Evolutionary conservation across 2,329 filamentous ascomycete species (phyloP), one percentile per base, ranked within the genome.

Genomic region (Stemphylium vesicarium): DNA sequence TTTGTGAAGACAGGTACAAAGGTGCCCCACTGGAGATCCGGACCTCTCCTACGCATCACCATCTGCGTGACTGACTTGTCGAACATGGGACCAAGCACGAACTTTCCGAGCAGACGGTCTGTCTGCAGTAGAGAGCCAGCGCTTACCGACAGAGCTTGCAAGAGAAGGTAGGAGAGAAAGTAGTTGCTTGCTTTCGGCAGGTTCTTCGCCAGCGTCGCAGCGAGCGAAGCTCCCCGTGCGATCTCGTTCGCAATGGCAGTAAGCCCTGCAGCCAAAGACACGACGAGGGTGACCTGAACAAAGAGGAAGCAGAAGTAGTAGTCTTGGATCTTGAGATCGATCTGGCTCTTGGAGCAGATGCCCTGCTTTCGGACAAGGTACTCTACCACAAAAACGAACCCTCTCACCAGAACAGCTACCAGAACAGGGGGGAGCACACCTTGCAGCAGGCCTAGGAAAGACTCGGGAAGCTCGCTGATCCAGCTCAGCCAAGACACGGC

Each of bases 181-280:
- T 63, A 63, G 9, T 63, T 63, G 16, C 57, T 60, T 45, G 26
- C 57, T 53, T 63, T 63, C 18, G 24, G 57, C 13, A 63, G 40
- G 10, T 63, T 63, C 13, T 60, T 62, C 11, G 48, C 59, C 15
- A 62, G 38, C 1, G 57, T 62, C 16, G 7, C 35, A 42, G 52
- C 38, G 8, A 60, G 16, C 22, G 43, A 45, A 36, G 32, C 31
- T 52, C 60, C 29, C 5, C 12, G 4, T 31, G 8, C 18, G 12
- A 58, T 42, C 29, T 58, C n/a, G 24, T 63, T 56, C 1, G 29
- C 11, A 24, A 63, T 58, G 9, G 47, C n/a, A n/a, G 57, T 63
- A 45, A 63, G 29, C 18, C 54, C 50, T 5, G 49, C 39, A 38
- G 53, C 54, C 12, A 62, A 35, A 4, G 49, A 57, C 2, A 62